Conservation (phyloP, 176 grass and related monocot species). For the Juncus inflexus region DNA sequence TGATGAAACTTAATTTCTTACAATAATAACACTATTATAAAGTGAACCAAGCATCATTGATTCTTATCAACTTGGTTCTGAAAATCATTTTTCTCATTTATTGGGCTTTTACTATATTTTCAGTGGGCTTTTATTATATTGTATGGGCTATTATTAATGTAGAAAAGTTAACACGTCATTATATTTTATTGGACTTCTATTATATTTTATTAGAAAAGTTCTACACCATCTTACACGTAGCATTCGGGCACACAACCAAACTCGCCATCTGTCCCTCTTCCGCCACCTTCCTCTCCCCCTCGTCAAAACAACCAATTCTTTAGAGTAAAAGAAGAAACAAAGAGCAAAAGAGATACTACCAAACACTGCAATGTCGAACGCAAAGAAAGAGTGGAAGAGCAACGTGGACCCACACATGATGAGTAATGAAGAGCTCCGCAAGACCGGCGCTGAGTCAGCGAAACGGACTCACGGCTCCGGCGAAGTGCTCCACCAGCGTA, state of each 20-base stretch:
- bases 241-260: background rate
- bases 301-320: background rate
- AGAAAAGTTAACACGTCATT: too few species aligned
- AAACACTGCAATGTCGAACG: slow-evolving; percentile 6
- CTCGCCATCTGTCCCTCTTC: background rate
- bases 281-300: background rate
- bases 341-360: too few species aligned
- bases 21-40: too few species aligned
- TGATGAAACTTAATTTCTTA: too few species aligned
- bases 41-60: too few species aligned
- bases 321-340: background rate
- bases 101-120: too few species aligned
- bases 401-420: slow-evolving; percentile 73
- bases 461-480: slow-evolving; percentile 42
- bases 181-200: too few species aligned
- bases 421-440: slow-evolving; percentile 47
- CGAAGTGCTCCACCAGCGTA: slow-evolving; percentile 72
- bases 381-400: slow-evolving; percentile 45
- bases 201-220: too few species aligned
- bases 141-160: too few species aligned
- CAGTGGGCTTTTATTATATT: too few species aligned
- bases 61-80: too few species aligned
- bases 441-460: slow-evolving; percentile 55
- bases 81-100: too few species aligned
- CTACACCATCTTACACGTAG: background rate